phyloP scores from a whole-genome alignment of 164 flowering plant genomes.

The Tinospora cordifolia region DNA sequence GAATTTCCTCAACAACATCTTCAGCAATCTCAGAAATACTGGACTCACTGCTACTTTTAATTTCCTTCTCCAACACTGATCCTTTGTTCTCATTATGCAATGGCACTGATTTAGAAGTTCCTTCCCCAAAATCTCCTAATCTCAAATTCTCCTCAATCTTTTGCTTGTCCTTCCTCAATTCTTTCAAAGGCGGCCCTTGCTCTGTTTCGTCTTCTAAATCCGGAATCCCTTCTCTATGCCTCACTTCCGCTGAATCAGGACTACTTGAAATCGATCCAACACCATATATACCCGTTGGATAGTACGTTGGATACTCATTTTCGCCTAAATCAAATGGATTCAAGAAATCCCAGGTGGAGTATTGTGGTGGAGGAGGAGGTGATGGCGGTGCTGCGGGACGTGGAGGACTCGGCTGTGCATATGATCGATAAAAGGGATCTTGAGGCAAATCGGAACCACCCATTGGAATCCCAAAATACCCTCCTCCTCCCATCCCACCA shows the following conservation, averaged over 20 bases:
- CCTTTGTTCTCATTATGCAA: conserved; percentile 13
- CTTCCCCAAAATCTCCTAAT: conserved; percentile 21
- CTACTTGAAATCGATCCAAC: conserved; percentile 56
- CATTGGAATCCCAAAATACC: conserved; percentile 37
- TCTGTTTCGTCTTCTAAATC: conserved; percentile 90
- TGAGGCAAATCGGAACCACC: conserved; percentile 14
- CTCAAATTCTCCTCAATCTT: conserved; percentile 5
- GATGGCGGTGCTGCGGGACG: conserved; percentile 29
- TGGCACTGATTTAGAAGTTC: conserved; percentile 37
- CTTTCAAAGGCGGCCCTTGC: conserved; percentile 29
- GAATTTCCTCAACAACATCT: conserved; percentile 33
- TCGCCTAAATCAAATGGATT: conserved; percentile 55
- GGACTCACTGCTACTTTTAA: conserved; percentile 29
- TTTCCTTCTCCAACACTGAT: conserved; percentile 20
- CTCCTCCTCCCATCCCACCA: conserved; percentile 34
- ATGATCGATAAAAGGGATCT: conserved; percentile 10
- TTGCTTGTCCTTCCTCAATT: conserved; percentile 26
- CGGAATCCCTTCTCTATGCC: conserved; percentile 93
- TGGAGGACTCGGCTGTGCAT: conserved; percentile 16
- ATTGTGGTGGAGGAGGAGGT: conserved; percentile 66
- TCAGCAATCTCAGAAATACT: conserved; percentile 21
- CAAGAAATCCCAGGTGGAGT: conserved; percentile 74
- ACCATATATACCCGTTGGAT: conserved; percentile 27
- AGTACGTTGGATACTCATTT: conserved; percentile 25
- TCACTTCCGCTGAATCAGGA: conserved; percentile 79